Evolutionary conservation across 371 early-diverging fungal genomes (phyloP), one percentile per base, ranked within the genome.

Genomic region (Apophysomyces variabilis): DNA sequence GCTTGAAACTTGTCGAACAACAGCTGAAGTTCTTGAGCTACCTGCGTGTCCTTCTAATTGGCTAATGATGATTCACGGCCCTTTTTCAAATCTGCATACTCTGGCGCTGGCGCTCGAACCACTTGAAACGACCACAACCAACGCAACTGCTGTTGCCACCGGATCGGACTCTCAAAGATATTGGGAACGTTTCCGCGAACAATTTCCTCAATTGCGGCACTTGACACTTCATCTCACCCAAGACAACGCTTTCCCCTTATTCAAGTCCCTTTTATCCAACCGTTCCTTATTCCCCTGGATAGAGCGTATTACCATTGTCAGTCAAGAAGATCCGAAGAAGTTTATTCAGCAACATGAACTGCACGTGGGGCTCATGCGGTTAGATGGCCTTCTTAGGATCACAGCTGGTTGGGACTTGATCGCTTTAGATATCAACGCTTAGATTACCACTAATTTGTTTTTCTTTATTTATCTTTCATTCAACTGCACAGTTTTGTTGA

Each of bases 401-500:
- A 72, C 72, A 56, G 72, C 73, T 43, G 79, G 76, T 36, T 76
- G 79, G 79, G 74, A 79, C 63, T 67, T 79, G 67, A 69, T 78
- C 44, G 73, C 67, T 21, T 60, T 78, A 16, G 63, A 66, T 44
- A 50, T 50, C 9, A 21, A 21, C 9, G 16, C 54, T 26, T 50
- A 50, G 21, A 21, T 21, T 26, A 21, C 16, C 11, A 5, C 21
- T 50, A 7, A 9, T 47, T 47, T 47, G 7, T 47, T 47, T 47
- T 14, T 18, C 47, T 47, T n/a, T 47, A n/a, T n/a, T 47, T 47
- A 47, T 47, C 13, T 18, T 47, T 13, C 14, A 11, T 47, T 18
- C n/a, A 8, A 18, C 54, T 50, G 54, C 54, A 50, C 21, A n/a
- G 16, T 21, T 50, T n/a, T 47, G n/a, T 50, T 16, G 18, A 7